phyloP scores from a whole-genome alignment of 441 rosid species.

The Arabidopsis lyrata region DNA sequence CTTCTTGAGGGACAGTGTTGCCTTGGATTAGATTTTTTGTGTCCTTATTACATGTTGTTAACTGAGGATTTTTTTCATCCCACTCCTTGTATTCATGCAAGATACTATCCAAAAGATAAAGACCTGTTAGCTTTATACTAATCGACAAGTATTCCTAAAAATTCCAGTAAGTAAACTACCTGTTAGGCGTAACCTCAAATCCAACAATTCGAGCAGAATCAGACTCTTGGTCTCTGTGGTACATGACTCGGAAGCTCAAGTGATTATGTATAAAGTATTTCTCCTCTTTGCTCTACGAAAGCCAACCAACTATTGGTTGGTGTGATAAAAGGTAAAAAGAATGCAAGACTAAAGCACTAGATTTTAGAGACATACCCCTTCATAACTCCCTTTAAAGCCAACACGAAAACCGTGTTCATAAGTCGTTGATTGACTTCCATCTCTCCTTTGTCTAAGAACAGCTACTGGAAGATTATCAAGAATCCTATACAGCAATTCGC shows the following conservation, averaged over 20 bases:
- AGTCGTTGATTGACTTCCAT: conserved; percentile 77
- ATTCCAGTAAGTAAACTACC: conserved; percentile 50
- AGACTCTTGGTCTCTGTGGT: conserved; percentile 77
- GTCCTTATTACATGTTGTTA: conserved; percentile 88
- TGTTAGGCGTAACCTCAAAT: conserved; percentile 91
- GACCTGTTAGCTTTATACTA: conserved; percentile 8
- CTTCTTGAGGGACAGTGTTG: conserved; percentile 87
- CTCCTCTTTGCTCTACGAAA: conserved; percentile 91
- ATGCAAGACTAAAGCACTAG: conserved; percentile 24
- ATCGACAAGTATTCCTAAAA: not conserved
- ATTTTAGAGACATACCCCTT: conserved; percentile 66
- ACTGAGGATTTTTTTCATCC: conserved; percentile 80
- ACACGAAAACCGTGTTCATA: conserved; percentile 95
- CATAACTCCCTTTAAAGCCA: conserved; percentile 94
- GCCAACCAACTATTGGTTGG: conserved; percentile 36
- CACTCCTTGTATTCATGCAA: conserved; percentile 91
- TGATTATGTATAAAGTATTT: conserved; percentile 92
- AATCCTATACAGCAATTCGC: conserved; percentile 64
- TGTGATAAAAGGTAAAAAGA: conserved; percentile 17
- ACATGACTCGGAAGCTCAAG: conserved; percentile 93
- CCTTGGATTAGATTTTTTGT: conserved; percentile 83
- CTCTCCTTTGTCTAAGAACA: conserved; percentile 90
- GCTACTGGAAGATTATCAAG: conserved; percentile 98
- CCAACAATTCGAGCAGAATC: conserved; percentile 93
- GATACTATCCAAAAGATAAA: conserved; percentile 59